phyloP scores from a whole-genome alignment of 768 basidiomycete genomes.

The Leucosporidium scottii region DNA sequence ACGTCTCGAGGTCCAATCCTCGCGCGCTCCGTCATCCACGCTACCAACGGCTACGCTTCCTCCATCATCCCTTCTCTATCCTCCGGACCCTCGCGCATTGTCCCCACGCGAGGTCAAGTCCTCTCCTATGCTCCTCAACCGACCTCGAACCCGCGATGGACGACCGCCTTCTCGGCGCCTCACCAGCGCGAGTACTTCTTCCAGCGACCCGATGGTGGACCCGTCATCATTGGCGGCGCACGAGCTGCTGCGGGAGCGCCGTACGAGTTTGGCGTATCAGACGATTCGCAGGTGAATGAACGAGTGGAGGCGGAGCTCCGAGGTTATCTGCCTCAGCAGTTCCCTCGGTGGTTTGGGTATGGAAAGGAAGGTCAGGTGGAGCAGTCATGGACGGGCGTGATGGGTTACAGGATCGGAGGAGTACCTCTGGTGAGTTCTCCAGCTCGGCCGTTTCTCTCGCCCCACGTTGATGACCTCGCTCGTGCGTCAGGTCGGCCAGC shows the following conservation, averaged over 20 bases:
- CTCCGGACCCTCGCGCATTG: slow-evolving; percentile 49
- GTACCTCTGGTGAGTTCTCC: slow-evolving; percentile 35
- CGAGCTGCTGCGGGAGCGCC: slow-evolving; percentile 40
- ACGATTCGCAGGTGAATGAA: slow-evolving; percentile 55
- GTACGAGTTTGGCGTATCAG: slow-evolving; percentile 53
- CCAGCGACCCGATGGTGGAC: slow-evolving; percentile 51
- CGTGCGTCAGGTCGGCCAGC: slow-evolving; percentile 21
- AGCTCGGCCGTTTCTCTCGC: neutral
- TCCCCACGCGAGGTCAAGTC: slow-evolving; percentile 68
- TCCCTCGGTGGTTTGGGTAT: slow-evolving; percentile 39
- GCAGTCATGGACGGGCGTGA: slow-evolving; percentile 84
- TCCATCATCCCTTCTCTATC: slow-evolving; percentile 64
- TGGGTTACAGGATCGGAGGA: slow-evolving; percentile 59
- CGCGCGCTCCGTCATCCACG: slow-evolving; percentile 59
- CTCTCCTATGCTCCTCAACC: slow-evolving; percentile 49
- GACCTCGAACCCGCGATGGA: slow-evolving; percentile 45
- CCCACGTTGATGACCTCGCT: neutral
- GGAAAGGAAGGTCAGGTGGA: slow-evolving; percentile 50
- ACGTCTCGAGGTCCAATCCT: slow-evolving; percentile 64
- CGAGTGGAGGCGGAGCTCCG: slow-evolving; percentile 51
- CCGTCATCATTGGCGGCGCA: slow-evolving; percentile 68
- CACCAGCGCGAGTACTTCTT: slow-evolving; percentile 64
- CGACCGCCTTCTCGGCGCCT: slow-evolving; percentile 45
- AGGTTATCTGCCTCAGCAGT: slow-evolving; percentile 53
- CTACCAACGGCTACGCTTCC: slow-evolving; percentile 76